Conservation (phyloP, 140 eudicot species). For the Senecio squalidus region DNA sequence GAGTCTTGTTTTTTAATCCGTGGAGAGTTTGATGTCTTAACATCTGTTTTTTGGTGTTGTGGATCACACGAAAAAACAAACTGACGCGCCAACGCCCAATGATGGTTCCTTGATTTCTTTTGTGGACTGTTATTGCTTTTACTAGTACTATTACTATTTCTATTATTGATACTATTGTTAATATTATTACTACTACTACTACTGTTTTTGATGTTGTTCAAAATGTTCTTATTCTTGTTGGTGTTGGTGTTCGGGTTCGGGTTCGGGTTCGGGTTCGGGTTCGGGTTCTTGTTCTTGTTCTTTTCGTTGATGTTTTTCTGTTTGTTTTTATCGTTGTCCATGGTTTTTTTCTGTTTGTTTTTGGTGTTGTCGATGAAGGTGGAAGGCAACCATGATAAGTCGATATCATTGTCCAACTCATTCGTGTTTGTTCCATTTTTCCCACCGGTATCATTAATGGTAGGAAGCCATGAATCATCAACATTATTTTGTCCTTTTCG, state of each 20-base stretch:
- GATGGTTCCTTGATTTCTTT: slow-evolving; percentile 21
- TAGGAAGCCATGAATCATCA: slow-evolving; percentile 31
- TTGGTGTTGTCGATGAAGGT: slow-evolving; percentile 15
- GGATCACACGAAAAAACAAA: slow-evolving; percentile 26
- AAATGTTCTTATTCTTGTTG: not conserved
- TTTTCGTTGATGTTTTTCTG: too few species aligned
- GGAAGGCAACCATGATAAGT: slow-evolving; percentile 31
- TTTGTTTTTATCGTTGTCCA: too few species aligned
- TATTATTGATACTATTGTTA: not conserved
- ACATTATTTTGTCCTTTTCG: slow-evolving; percentile 3
- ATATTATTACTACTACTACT: not conserved
- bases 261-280: too few species aligned
- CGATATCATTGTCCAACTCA: slow-evolving; percentile 8
- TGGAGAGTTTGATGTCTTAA: slow-evolving; percentile 9
- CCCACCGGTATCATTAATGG: not conserved
- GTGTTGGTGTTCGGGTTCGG: not conserved
- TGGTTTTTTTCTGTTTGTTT: slow-evolving; percentile 4
- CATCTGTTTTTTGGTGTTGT: not conserved
- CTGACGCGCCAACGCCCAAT: slow-evolving; percentile 54
- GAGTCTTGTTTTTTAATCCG: slow-evolving; percentile 1
- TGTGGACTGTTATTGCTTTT: not conserved
- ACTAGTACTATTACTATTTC: not conserved
- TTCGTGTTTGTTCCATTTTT: slow-evolving; percentile 10
- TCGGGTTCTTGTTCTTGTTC: too few species aligned
- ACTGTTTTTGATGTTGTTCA: not conserved